A percentile compares a stretch with the other conserved stretches of the same genome.
These are phyloP conservation scores for Cercis canadensis DNA, from an alignment of 306 rosid genomes.

Conservation along the genomic window DNA sequence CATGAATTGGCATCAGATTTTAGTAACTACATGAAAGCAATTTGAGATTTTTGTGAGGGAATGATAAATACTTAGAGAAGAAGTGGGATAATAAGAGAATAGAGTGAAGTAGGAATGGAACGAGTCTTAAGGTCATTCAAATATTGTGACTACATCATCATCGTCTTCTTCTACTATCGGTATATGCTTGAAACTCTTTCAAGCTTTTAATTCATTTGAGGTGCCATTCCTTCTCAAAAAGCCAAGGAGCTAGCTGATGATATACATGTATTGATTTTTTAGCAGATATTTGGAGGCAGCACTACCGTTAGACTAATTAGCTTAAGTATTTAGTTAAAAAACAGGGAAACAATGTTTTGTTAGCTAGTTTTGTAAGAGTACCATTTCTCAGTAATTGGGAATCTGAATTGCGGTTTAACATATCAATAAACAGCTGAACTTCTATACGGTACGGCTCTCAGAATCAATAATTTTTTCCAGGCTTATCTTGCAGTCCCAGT, in stretches of 20 bases:
- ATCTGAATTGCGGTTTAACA: background rate
- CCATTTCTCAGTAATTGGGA: background rate
- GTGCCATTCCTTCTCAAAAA: slow-evolving; percentile 1
- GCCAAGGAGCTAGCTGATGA: background rate
- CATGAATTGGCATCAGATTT: background rate
- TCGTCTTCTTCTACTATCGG: no score
- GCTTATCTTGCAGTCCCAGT: background rate
- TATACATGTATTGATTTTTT: background rate
- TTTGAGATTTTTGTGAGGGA: background rate
- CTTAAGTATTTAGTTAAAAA: no score
- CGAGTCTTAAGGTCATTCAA: background rate
- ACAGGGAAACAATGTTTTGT: background rate
- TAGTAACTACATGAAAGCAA: background rate
- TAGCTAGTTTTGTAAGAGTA: background rate
- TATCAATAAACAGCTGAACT: background rate
- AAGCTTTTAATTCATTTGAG: background rate
- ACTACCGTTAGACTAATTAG: no score
- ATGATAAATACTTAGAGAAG: background rate
- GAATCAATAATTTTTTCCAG: background rate
- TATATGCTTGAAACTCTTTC: background rate
- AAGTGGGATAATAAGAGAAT: background rate
- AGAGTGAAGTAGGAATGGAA: background rate
- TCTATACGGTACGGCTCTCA: background rate
- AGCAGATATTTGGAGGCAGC: no score
- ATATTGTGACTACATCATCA: background rate